Evolutionary conservation across 768 basidiomycete genomes (phyloP), one percentile per base, ranked within the genome.

Genomic region (Dendrothele bispora): DNA sequence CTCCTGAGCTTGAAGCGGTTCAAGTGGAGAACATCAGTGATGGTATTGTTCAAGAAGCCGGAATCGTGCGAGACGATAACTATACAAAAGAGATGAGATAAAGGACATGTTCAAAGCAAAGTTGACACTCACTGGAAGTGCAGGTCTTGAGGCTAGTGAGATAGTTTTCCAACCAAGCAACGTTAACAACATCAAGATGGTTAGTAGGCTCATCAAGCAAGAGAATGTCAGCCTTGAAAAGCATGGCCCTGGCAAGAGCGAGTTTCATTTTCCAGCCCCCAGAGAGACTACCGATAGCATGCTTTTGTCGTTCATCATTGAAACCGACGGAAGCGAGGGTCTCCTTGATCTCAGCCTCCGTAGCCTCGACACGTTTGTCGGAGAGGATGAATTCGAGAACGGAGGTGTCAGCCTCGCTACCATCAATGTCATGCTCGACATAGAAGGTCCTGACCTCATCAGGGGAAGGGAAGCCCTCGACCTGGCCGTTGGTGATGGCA

Each of bases 211-310:
- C 94, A 69, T 97, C 94, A 55, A 95, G 89, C 22, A 97, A 74
- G 42, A 98, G 84, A 62, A 98, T 98, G 62, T 98, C 95, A 53
- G 95, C 95, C 76, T 88, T 91, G 88, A 98, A 98, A 37, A 98
- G 79, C 84, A 98, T 95, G 41, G 95, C 95, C 53, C 95, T 84
- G 49, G 95, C 95, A 52, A 98, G 83, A 32, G 95, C 95, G 54
- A 98, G 86, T 82, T 97, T 98, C 95, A 98, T 98, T 82, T 98
- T 98, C 95, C 95, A 97, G 77, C 95, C 95, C 82, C 95, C 95
- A 36, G 95, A 98, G 32, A 98, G 75, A 49, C 84, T 84, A 55
- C 94, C 91, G 55, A 97, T 97, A 32, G 91, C 71, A 53, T 88
- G 78, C 55, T 71, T 75, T 72, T 97, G 95, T 55, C 94, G 86